These are phyloP conservation scores for Maudiozyma barnettii DNA, from an alignment of 805 yeast species.

Conservation along the genomic window DNA sequence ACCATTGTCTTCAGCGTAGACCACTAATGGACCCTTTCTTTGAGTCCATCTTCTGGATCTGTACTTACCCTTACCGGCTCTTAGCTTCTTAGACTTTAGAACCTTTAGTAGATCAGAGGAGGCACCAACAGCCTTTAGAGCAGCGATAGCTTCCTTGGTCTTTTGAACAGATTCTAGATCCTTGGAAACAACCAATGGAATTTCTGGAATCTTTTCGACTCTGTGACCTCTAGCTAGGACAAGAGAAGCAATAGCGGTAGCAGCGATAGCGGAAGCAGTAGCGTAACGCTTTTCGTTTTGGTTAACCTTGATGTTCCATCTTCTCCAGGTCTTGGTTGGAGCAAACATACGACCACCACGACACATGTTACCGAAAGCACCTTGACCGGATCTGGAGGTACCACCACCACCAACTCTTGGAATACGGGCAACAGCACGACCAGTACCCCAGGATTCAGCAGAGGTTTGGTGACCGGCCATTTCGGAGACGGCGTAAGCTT, in stretches of 20 bases:
- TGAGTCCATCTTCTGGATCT: conserved; percentile 99
- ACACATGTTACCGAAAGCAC: conserved; percentile 99
- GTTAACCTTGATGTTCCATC: conserved; percentile 99
- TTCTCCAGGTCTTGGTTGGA: conserved; percentile 99
- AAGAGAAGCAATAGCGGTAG: conserved; percentile 95
- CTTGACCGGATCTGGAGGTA: conserved; percentile 99
- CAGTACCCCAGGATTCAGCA: conserved; percentile 99
- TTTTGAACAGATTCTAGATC: conserved; percentile 87
- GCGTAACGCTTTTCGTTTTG: conserved; percentile 99
- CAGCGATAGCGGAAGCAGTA: conserved; percentile 99
- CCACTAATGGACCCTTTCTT: conserved; percentile 99
- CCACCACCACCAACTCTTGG: conserved; percentile 99
- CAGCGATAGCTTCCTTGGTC: conserved; percentile 98
- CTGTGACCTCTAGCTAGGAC: conserved; percentile 99
- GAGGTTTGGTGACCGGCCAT: conserved; percentile 99
- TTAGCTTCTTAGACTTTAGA: conserved; percentile 94
- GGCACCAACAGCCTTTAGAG: conserved; percentile 97
- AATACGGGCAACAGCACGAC: conserved; percentile 99
- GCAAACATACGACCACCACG: conserved; percentile 99
- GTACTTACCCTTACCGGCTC: conserved; percentile 99
- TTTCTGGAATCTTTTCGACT: conserved; percentile 95
- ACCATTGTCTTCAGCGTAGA: conserved; percentile 97
- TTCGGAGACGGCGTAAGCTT: conserved; percentile 98
- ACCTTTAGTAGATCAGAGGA: conserved; percentile 97
- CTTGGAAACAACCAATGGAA: conserved; percentile 92